Base-by-base conservation (phyloP, 169 alveolate species). In the Plasmodium knowlesi region DNA sequence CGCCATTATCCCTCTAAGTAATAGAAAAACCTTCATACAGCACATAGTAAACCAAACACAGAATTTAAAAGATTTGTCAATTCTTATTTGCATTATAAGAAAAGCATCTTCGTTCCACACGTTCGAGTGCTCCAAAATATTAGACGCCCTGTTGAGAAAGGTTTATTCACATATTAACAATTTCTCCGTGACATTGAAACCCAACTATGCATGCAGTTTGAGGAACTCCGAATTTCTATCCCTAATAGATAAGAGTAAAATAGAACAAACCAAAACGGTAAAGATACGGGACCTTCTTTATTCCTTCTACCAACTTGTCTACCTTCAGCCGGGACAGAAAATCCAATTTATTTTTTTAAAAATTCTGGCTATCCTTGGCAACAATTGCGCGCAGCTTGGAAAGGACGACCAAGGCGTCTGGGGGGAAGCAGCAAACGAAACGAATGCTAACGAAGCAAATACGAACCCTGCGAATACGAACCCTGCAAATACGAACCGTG, bases 241-340 rank as follows among this genome's bases (percentile, higher is more conserved):
- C 28, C 71, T 37, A 12, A 41, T 8, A 16, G 71, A 78, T 37
- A 19, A 79, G 25, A 61, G 12, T 30, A 61, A 73, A 28, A 14
- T 89, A 4, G 82, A 89, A 6, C 37, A 67, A 5, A 79, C 67
- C 22, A 57, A 89, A 61, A 61, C 70, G 19, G 72, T 89, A 54
- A 89, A 79, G 25, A 25, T 79, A 30, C 41, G 89, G 82, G 94
- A 89, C 72, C 82, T 89, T 32, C 80, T 89, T 50, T 89, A 89
- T 80, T 16, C 84, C 32, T 57, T 89, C 82, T 89, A 89, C 57
- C 94, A 89, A 67, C 8, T 89, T 57, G 43, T 32, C 30, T 43
- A 57, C 82, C 73, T 89, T 32, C 72, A 89, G 32, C 43, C 50
- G 32, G 54, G 37, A 5, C 12, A 19, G 32, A 89, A 89, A 78